Conservation (phyloP, 1,284 basidiomycete species). For the Apiotrichum brassicae region DNA sequence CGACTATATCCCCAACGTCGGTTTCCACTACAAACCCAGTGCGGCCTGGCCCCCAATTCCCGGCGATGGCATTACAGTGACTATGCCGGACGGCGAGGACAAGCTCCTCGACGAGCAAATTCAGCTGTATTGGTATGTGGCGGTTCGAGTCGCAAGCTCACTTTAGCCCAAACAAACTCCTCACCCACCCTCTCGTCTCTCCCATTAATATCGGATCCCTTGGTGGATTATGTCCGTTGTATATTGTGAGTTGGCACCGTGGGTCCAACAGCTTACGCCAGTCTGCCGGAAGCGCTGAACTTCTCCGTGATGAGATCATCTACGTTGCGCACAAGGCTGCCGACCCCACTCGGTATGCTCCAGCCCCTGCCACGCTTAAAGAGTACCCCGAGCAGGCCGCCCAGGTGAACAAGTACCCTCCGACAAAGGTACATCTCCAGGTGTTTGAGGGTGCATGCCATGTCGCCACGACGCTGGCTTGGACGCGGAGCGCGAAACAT, state of each 20-base stretch:
- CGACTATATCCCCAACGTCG: conserved; percentile 40
- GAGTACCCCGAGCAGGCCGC: conserved; percentile 44
- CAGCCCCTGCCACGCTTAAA: conserved; percentile 39
- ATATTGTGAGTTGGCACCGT: conserved; percentile 40
- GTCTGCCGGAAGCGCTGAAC: conserved; percentile 49
- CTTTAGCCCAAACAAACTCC: conserved; percentile 47
- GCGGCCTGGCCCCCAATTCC: conserved; percentile 42
- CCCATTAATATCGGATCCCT: conserved; percentile 50
- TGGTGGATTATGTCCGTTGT: conserved; percentile 51
- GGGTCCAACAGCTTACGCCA: conserved; percentile 4
- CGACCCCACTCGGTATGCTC: conserved; percentile 44
- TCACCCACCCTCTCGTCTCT: conserved; percentile 51
- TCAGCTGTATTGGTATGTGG: conserved; percentile 49
- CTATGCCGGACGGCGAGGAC: conserved; percentile 29
- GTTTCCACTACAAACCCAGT: conserved; percentile 46
- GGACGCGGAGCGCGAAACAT: conserved; percentile 42
- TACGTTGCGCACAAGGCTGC: conserved; percentile 51
- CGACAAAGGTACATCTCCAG: conserved; percentile 51
- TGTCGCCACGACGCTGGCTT: conserved; percentile 46
- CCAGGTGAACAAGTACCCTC: conserved; percentile 44
- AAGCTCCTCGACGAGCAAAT: conserved; percentile 46
- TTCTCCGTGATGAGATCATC: conserved; percentile 47
- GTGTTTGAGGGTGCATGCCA: conserved; percentile 47
- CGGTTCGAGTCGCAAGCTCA: background rate
- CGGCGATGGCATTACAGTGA: conserved; percentile 35